These are phyloP conservation scores for Phytophthora citricola DNA, from an alignment of 352 stramenopile species.

Conservation along the genomic window DNA sequence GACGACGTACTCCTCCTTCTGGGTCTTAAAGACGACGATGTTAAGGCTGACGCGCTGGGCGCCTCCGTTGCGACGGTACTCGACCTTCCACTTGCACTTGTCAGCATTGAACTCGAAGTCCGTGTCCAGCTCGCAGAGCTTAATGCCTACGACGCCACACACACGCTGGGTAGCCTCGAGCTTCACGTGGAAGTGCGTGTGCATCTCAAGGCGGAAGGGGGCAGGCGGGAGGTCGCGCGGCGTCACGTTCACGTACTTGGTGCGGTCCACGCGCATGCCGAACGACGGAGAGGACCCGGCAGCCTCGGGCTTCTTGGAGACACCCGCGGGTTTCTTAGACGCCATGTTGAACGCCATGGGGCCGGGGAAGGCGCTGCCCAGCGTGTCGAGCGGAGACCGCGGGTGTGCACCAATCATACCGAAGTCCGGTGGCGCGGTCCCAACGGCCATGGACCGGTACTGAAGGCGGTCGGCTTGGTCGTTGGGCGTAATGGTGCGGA, in stretches of 20 bases:
- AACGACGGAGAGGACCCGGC: slow-evolving; percentile 46
- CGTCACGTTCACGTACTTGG: slow-evolving; percentile 78
- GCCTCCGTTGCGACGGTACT: slow-evolving; percentile 58
- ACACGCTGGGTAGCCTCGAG: slow-evolving; percentile 75
- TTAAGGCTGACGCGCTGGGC: slow-evolving; percentile 77
- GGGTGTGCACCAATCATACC: slow-evolving; percentile 36
- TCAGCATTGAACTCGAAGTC: slow-evolving; percentile 86
- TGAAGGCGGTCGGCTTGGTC: slow-evolving; percentile 54
- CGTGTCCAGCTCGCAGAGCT: slow-evolving; percentile 85
- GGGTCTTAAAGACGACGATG: slow-evolving; percentile 79
- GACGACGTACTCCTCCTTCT: slow-evolving; percentile 74
- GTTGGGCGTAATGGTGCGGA: slow-evolving; percentile 46
- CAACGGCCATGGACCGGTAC: slow-evolving; percentile 70
- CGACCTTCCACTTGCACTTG: slow-evolving; percentile 92
- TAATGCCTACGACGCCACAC: slow-evolving; percentile 78
- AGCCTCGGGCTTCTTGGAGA: slow-evolving; percentile 34
- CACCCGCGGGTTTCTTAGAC: slow-evolving; percentile 42
- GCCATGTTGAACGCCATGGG: slow-evolving; percentile 51
- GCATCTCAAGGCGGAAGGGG: slow-evolving; percentile 85
- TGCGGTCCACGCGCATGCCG: slow-evolving; percentile 67
- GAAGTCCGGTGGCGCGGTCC: slow-evolving; percentile 47
- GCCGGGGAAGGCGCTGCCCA: slow-evolving; percentile 49
- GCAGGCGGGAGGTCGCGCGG: slow-evolving; percentile 73
- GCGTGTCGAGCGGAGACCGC: slow-evolving; percentile 31
- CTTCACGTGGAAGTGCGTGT: slow-evolving; percentile 91